Conservation (phyloP, 1,284 basidiomycete genomes). For the Vanrija pseudolonga region DNA sequence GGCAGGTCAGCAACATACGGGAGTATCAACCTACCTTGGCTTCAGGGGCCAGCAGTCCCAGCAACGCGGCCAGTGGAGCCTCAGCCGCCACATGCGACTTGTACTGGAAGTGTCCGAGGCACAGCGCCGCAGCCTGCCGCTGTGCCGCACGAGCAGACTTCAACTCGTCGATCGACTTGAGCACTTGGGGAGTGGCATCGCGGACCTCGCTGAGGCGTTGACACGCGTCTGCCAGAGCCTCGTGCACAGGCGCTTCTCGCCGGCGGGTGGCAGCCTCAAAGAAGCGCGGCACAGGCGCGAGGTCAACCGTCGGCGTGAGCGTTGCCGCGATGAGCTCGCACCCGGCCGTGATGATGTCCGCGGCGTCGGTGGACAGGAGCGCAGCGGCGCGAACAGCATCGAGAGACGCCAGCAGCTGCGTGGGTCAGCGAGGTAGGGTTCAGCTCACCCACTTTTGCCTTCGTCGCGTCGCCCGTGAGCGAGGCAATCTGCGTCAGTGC, state of each 20-base stretch:
- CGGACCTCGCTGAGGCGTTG: slow-evolving; percentile 59
- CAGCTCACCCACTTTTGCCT: slow-evolving; percentile 45
- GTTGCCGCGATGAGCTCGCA: slow-evolving; percentile 68
- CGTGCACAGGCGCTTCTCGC: slow-evolving; percentile 64
- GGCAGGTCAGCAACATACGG: slow-evolving; percentile 1
- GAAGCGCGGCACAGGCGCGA: slow-evolving; percentile 8
- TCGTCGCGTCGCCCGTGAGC: slow-evolving; percentile 38
- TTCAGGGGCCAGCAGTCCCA: slow-evolving; percentile 24
- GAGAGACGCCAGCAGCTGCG: slow-evolving; percentile 31
- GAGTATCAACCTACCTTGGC: slow-evolving; percentile 21
- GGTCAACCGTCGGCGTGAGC: slow-evolving; percentile 52
- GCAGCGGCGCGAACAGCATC: slow-evolving; percentile 56
- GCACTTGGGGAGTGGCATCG: slow-evolving; percentile 25
- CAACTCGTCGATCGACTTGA: slow-evolving; percentile 67
- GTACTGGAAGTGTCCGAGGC: slow-evolving; percentile 73
- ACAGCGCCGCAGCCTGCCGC: slow-evolving; percentile 71
- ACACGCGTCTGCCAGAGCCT: slow-evolving; percentile 66
- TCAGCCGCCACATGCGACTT: slow-evolving; percentile 41
- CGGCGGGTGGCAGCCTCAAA: slow-evolving; percentile 71
- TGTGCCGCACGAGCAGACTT: slow-evolving; percentile 50
- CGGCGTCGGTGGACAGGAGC: slow-evolving; percentile 65
- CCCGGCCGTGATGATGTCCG: slow-evolving; percentile 67
- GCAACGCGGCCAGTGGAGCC: slow-evolving; percentile 21
- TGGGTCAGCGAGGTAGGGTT: not conserved
- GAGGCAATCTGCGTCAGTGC: slow-evolving; percentile 67